Evolutionary conservation across 352 stramenopile species (phyloP).

Genomic region (Globisporangium rhizosaccharum): DNA sequence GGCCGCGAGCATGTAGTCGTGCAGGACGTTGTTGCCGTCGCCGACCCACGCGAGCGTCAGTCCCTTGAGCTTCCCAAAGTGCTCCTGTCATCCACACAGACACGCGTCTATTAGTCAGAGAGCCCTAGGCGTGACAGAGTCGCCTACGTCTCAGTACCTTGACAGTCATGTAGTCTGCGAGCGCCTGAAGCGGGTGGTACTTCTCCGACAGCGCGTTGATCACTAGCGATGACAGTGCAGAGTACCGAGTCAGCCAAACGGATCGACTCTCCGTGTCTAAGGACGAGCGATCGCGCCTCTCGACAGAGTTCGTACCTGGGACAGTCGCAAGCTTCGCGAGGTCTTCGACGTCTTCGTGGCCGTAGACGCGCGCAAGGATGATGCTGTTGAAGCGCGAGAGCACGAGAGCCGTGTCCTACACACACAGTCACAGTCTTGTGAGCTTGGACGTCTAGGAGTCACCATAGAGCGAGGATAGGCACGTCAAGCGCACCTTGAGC

Average conservation of each 20-base stretch:
- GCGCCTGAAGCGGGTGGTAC: conserved; percentile 97
- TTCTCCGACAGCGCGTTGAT: conserved; percentile 98
- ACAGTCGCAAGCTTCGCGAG: conserved; percentile 89
- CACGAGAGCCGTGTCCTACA: conserved; percentile 72
- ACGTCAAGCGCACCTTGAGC: conserved; percentile 50
- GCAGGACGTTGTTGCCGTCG: conserved; percentile 97
- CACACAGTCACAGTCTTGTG: not conserved
- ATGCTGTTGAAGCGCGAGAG: conserved; percentile 94
- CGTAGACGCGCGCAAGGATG: conserved; percentile 95
- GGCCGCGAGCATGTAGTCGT: conserved; percentile 96
- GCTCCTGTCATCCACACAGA: conserved; percentile 28
- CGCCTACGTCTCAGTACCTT: conserved; percentile 36
- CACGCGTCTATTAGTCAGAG: not conserved
- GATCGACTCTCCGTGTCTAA: not conserved
- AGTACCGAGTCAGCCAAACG: not conserved
- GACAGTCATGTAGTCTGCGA: conserved; percentile 97
- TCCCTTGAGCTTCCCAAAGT: conserved; percentile 82
- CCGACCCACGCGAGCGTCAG: conserved; percentile 97
- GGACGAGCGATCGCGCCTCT: not conserved
- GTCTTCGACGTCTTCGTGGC: conserved; percentile 86
- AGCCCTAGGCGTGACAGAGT: not conserved
- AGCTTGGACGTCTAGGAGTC: not conserved
- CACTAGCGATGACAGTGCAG: conserved; percentile 32
- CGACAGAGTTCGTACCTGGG: conserved; percentile 29
- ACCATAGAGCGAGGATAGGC: not conserved